Evolutionary conservation across 176 grass and related monocot genomes (phyloP).

Genomic region (Typha latifolia): DNA sequence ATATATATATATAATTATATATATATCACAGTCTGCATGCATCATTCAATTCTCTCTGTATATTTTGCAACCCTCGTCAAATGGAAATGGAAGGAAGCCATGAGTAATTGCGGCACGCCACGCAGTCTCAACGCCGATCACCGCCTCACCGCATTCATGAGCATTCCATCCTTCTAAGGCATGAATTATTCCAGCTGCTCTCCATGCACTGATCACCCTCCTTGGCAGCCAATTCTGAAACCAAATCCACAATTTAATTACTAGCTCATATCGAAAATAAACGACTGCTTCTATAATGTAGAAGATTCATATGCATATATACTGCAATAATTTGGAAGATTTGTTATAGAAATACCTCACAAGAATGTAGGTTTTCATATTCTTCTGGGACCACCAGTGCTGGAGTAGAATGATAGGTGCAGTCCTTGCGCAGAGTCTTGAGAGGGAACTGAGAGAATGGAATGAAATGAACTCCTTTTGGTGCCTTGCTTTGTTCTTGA

Average conservation of each 20-base stretch:
- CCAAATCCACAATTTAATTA: neutral
- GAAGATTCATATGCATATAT: neutral
- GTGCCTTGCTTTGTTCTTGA: constrained; percentile 11
- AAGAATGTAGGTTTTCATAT: constrained; percentile 19
- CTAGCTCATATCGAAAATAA: neutral
- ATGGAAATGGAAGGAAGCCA: constrained; percentile 64
- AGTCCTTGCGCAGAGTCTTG: constrained; percentile 2
- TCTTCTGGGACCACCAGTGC: constrained; percentile 18
- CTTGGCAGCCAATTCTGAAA: constrained; percentile 24
- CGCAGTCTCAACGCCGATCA: constrained; percentile 19
- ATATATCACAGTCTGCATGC: no score
- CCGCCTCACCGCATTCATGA: constrained; percentile 11
- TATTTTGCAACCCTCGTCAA: constrained; percentile 1
- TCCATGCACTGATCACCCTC: constrained; percentile 27
- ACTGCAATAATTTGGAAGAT: neutral
- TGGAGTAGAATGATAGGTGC: constrained; percentile 9
- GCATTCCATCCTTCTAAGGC: constrained; percentile 15
- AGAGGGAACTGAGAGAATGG: constrained; percentile 23
- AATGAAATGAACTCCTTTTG: constrained; percentile 4
- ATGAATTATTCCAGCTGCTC: constrained; percentile 21
- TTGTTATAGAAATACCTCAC: constrained; percentile 6
- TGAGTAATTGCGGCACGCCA: constrained; percentile 44
- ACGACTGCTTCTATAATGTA: neutral
- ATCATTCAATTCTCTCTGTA: no score
- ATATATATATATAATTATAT: no score